Evolutionary conservation across 2,329 filamentous ascomycete species (phyloP).

Genomic region (Rhynchosporium secalis): DNA sequence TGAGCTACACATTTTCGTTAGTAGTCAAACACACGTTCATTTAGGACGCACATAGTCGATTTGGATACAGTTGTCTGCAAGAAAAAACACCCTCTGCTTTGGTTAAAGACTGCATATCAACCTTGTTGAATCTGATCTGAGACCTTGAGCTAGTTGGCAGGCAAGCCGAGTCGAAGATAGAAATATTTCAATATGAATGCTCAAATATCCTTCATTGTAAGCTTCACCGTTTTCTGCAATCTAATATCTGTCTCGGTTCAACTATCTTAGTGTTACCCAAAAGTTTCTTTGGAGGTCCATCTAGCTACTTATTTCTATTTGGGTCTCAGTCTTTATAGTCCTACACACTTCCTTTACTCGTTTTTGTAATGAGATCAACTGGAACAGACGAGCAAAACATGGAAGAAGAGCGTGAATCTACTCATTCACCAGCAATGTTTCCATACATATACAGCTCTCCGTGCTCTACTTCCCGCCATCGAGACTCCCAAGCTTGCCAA

Average conservation of each 20-base stretch:
- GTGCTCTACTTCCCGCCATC: background rate
- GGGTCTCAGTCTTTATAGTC: background rate
- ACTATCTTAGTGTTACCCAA: background rate
- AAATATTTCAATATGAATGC: slow-evolving; percentile 52
- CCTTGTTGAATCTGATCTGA: slow-evolving; percentile 24
- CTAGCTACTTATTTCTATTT: background rate
- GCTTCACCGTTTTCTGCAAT: slow-evolving; percentile 32
- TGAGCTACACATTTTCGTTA: background rate
- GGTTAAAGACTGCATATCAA: slow-evolving; percentile 34
- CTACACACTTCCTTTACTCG: slow-evolving; percentile 8
- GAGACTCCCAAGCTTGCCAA: slow-evolving; percentile 3
- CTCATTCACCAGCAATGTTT: slow-evolving; percentile 13
- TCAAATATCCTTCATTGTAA: slow-evolving; percentile 58
- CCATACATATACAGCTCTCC: slow-evolving; percentile 8
- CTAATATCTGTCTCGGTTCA: background rate
- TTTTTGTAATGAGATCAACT: slow-evolving; percentile 16
- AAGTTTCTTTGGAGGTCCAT: background rate
- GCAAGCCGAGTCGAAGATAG: slow-evolving; percentile 25
- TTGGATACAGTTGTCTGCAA: slow-evolving; percentile 35
- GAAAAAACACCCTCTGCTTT: slow-evolving; percentile 30
- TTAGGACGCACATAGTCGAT: slow-evolving; percentile 10
- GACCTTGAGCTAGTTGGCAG: slow-evolving; percentile 18
- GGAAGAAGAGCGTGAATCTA: slow-evolving; percentile 10
- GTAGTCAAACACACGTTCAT: background rate
- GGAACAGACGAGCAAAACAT: background rate